phyloP scores from a whole-genome alignment of 208 protist species.

The Trypanosoma boissoni region DNA sequence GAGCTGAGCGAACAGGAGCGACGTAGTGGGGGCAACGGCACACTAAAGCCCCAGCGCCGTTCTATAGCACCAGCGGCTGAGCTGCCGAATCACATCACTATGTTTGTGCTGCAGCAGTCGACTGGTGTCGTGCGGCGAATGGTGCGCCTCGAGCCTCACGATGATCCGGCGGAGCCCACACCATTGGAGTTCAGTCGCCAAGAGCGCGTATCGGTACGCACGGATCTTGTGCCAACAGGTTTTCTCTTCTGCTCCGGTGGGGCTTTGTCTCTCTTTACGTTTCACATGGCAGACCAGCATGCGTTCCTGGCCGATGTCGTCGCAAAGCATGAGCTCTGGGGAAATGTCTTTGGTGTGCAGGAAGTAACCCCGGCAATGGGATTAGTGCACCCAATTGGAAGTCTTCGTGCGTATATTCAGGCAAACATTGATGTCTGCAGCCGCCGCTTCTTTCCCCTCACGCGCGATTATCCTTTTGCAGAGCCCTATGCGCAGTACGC shows the following conservation, averaged over 20 bases:
- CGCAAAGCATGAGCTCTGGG: slow-evolving; percentile 57
- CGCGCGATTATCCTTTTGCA: slow-evolving; percentile 79
- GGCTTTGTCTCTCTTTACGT: slow-evolving; percentile 67
- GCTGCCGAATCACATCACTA: slow-evolving; percentile 57
- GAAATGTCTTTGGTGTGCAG: slow-evolving; percentile 76
- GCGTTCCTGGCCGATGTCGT: slow-evolving; percentile 69
- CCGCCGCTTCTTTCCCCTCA: slow-evolving; percentile 76
- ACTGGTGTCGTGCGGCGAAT: slow-evolving; percentile 70
- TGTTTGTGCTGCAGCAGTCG: slow-evolving; percentile 65
- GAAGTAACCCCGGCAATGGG: slow-evolving; percentile 38
- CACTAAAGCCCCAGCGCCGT: slow-evolving; percentile 25
- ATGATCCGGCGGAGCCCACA: slow-evolving; percentile 38
- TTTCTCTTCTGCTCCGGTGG: slow-evolving; percentile 74
- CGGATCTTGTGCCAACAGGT: slow-evolving; percentile 69
- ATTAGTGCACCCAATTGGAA: slow-evolving; percentile 58
- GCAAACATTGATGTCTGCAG: slow-evolving; percentile 74
- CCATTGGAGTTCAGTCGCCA: slow-evolving; percentile 46
- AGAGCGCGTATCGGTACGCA: slow-evolving; percentile 53
- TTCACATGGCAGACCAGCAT: slow-evolving; percentile 62
- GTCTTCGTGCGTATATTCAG: slow-evolving; percentile 66
- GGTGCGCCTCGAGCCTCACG: slow-evolving; percentile 44
- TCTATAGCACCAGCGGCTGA: slow-evolving; percentile 31
- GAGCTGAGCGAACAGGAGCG: slow-evolving; percentile 38
- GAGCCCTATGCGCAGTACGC: slow-evolving; percentile 65
- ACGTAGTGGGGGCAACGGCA: slow-evolving; percentile 1